Evolutionary conservation across 2,329 filamentous ascomycete genomes (phyloP).

Genomic region (Tolypocladium capitatum): DNA sequence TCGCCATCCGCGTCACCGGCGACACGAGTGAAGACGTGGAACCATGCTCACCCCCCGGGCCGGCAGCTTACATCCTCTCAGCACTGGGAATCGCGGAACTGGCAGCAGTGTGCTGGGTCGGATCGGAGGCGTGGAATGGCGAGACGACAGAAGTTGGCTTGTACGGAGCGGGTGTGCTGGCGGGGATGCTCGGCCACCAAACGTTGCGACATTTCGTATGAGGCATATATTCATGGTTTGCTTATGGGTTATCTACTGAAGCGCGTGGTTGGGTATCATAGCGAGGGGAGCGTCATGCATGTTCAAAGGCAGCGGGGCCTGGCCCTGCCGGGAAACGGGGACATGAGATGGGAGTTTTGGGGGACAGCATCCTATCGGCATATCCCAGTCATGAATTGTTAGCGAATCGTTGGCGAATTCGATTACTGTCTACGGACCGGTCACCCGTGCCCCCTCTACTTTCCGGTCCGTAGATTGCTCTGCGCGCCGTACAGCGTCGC

Average conservation of each 20-base stretch:
- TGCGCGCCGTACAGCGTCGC: too few species aligned
- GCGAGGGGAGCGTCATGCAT: neutral
- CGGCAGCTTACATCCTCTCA: conserved; percentile 11
- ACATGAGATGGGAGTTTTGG: neutral
- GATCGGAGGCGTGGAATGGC: conserved; percentile 16
- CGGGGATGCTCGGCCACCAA: conserved; percentile 19
- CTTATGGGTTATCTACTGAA: neutral
- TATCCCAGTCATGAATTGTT: neutral
- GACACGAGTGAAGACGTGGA: conserved; percentile 9
- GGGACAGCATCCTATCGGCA: neutral
- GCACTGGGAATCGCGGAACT: conserved; percentile 18
- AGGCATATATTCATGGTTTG: neutral
- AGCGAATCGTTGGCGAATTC: too few species aligned
- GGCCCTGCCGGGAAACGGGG: neutral
- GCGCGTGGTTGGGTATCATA: neutral
- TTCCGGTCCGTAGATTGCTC: too few species aligned
- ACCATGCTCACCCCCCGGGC: conserved; percentile 6
- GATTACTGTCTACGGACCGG: neutral
- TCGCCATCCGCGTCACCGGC: conserved; percentile 17
- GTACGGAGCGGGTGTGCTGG: conserved; percentile 16
- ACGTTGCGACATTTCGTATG: neutral
- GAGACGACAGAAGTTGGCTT: conserved; percentile 7
- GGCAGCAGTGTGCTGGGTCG: conserved; percentile 20
- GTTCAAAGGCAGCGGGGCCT: neutral
- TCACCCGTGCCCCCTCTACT: neutral